phyloP scores from a whole-genome alignment of 257 asterid genomes.

The Nicotiana tomentosiformis region DNA sequence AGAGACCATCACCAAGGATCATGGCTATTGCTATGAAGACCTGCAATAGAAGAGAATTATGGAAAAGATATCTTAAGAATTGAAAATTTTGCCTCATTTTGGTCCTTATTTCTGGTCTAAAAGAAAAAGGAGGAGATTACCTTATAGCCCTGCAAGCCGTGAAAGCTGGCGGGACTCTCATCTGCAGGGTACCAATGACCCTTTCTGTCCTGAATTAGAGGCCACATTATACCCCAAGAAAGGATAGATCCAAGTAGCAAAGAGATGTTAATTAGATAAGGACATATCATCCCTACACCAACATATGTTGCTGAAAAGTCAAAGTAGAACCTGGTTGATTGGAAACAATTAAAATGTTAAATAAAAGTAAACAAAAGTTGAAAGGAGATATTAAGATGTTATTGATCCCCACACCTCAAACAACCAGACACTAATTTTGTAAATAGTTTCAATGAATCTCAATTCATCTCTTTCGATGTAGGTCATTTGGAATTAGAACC shows the following conservation, averaged over 20 bases:
- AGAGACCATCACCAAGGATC: constrained; percentile 96
- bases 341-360: background rate
- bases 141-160: constrained; percentile 90
- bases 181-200: constrained; percentile 78
- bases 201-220: constrained; percentile 52
- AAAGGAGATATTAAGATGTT: background rate
- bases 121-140: constrained; percentile 22
- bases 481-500: background rate
- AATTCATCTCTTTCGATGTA: background rate
- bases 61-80: background rate
- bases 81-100: background rate
- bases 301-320: constrained; percentile 95
- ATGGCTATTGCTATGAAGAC: constrained; percentile 85
- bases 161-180: constrained; percentile 37
- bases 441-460: background rate
- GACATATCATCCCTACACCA: constrained; percentile 98
- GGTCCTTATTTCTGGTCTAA: background rate
- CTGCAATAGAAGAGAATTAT: constrained; percentile 22
- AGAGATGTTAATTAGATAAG: constrained; percentile 78
- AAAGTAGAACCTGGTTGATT: constrained; percentile 64
- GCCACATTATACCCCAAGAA: constrained; percentile 99
- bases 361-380: background rate
- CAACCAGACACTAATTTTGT: background rate
- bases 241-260: constrained; percentile 78
- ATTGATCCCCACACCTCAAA: background rate